These are phyloP conservation scores for Blastobotrys raffinosifermentans DNA, from an alignment of 1,139 yeast species.

Conservation along the genomic window DNA sequence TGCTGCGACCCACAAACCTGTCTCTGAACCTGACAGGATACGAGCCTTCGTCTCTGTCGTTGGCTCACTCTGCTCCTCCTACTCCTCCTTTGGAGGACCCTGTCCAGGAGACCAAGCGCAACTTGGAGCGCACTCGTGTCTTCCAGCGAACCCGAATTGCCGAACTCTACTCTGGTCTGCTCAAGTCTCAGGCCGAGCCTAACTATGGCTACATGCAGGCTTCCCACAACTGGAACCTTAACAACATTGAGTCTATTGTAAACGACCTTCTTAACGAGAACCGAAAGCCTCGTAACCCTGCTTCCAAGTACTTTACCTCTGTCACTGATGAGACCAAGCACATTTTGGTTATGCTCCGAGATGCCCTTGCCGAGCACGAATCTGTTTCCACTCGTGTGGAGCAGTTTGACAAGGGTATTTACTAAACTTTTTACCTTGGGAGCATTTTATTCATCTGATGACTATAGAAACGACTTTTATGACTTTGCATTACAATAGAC, in stretches of 20 bases:
- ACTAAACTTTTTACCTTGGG: no score
- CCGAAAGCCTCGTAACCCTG: conserved; percentile 21
- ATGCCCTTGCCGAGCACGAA: conserved; percentile 24
- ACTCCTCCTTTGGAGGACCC: conserved; percentile 2
- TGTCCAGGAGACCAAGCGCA: not conserved
- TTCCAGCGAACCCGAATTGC: conserved; percentile 17
- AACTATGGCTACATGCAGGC: conserved; percentile 20
- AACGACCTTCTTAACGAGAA: conserved; percentile 27
- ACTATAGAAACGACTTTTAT: no score
- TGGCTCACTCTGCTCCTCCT: not conserved
- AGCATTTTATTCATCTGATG: no score
- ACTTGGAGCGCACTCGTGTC: not conserved
- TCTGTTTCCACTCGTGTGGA: conserved; percentile 25
- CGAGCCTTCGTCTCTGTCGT: not conserved
- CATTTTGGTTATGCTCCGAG: conserved; percentile 22
- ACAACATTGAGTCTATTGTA: conserved; percentile 26
- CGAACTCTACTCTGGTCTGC: conserved; percentile 15
- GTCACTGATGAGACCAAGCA: conserved; percentile 21
- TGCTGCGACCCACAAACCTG: not conserved
- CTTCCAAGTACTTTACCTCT: conserved; percentile 21
- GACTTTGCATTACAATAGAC: no score
- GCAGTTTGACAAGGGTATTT: conserved; percentile 30
- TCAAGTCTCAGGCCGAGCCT: conserved; percentile 15
- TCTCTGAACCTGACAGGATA: not conserved
- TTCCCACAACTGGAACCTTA: conserved; percentile 30